Evolutionary conservation across 805 yeast species (phyloP).

Genomic region (Martiniozyma abietophila): DNA sequence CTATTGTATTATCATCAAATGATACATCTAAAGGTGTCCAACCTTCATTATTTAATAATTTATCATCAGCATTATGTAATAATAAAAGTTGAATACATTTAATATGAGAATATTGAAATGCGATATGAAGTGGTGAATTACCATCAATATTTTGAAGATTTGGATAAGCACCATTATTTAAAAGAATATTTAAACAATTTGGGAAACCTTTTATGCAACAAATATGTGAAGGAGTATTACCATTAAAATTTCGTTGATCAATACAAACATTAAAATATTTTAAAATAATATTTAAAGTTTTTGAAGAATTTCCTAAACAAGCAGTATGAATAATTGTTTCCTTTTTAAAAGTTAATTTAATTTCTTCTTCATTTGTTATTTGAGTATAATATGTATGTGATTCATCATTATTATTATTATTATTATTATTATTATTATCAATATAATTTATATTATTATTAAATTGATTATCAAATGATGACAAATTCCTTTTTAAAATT

Average conservation of each 20-base stretch:
- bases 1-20: constrained; percentile 41
- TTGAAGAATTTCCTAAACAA: constrained; percentile 42
- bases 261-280: constrained; percentile 46
- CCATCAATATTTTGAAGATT: constrained; percentile 64
- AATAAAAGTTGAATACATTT: constrained; percentile 48
- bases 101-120: constrained; percentile 59
- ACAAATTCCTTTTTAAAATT: constrained; percentile 11
- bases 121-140: constrained; percentile 78
- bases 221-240: constrained; percentile 60
- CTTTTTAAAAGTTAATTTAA: constrained; percentile 38
- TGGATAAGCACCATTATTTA: constrained; percentile 72
- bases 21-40: constrained; percentile 60
- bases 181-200: constrained; percentile 53
- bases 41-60: constrained; percentile 44
- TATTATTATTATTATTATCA: not conserved
- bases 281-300: constrained; percentile 63
- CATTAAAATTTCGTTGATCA: constrained; percentile 36
- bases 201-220: constrained; percentile 53
- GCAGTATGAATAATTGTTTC: constrained; percentile 69
- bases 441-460: constrained; percentile 14
- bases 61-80: constrained; percentile 38
- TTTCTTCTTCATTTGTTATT: constrained; percentile 27
- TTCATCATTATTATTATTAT: not conserved
- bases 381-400: constrained; percentile 17
- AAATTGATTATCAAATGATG: not conserved